These are phyloP conservation scores for Rhytidiadelphus loreus DNA, from an alignment of 225 moss, liverwort and hornwort genomes.

Conservation along the genomic window DNA sequence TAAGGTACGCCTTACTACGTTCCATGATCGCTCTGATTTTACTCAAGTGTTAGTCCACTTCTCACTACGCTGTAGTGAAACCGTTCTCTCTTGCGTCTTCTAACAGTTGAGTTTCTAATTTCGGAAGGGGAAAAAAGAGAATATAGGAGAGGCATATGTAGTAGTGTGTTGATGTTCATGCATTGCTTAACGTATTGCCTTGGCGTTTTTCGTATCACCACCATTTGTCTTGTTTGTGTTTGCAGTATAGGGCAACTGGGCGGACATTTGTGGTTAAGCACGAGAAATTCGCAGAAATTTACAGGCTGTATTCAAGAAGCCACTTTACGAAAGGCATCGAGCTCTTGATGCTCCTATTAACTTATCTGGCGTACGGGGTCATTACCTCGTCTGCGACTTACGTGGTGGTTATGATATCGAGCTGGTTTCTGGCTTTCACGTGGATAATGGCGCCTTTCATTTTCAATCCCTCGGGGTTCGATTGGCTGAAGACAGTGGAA, in stretches of 20 bases:
- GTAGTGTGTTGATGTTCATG: not conserved
- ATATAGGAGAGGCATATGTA: not conserved
- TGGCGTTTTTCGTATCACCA: not conserved
- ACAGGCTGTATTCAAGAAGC: constrained; percentile 77
- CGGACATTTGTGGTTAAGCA: constrained; percentile 92
- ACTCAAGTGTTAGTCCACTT: not conserved
- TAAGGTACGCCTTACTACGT: constrained; percentile 32
- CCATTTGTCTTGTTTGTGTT: not conserved
- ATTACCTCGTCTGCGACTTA: constrained; percentile 45
- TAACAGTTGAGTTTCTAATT: not conserved
- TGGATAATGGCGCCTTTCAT: constrained; percentile 94
- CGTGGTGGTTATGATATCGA: constrained; percentile 72
- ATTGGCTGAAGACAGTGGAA: constrained; percentile 90
- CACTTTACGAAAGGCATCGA: constrained; percentile 90
- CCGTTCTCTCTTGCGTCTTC: not conserved
- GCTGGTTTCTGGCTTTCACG: constrained; percentile 89
- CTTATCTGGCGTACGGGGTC: constrained; percentile 69
- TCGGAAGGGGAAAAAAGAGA: not conserved
- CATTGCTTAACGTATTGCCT: not conserved
- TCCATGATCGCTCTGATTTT: not conserved
- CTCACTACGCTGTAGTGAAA: not conserved
- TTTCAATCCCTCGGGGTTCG: constrained; percentile 96
- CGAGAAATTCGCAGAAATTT: constrained; percentile 73
- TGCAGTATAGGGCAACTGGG: constrained; percentile 88
- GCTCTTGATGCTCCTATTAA: constrained; percentile 67